Percentiles rank a stretch among this genome's conserved stretches.
phyloP scores from a whole-genome alignment of 192 early-diverging fungal species.

The Podila epigama region DNA sequence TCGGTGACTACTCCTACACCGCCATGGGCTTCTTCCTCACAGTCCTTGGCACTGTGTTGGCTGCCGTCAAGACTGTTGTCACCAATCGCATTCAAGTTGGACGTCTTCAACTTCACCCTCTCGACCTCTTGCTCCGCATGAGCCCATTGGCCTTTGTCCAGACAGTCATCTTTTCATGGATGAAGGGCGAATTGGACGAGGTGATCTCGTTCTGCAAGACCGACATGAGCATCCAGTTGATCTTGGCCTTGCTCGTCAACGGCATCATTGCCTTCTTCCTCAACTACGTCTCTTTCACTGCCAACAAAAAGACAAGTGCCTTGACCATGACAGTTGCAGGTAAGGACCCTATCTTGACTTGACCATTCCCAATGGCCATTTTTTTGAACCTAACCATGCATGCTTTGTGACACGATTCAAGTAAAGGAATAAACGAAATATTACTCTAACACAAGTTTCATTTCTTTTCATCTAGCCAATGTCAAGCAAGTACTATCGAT shows the following conservation, averaged over 20 bases:
- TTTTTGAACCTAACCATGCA: background rate
- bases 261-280: slow-evolving; percentile 86
- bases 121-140: slow-evolving; percentile 85
- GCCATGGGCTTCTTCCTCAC: slow-evolving; percentile 79
- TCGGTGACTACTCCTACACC: slow-evolving; percentile 83
- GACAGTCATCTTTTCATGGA: slow-evolving; percentile 66
- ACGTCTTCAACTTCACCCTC: slow-evolving; percentile 76
- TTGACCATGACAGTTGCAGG: slow-evolving; percentile 83
- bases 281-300: slow-evolving; percentile 85
- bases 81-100: slow-evolving; percentile 87
- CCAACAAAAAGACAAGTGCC: slow-evolving; percentile 87
- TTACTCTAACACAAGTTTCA: background rate
- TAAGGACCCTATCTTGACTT: background rate
- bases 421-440: background rate
- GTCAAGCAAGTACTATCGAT: slow-evolving; percentile 81
- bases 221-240: slow-evolving; percentile 52
- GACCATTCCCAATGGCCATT: background rate
- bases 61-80: slow-evolving; percentile 82
- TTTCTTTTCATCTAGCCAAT: slow-evolving; percentile 54
- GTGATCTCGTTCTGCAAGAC: slow-evolving; percentile 51
- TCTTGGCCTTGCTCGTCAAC: slow-evolving; percentile 72
- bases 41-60: slow-evolving; percentile 77
- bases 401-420: background rate
- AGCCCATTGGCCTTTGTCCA: slow-evolving; percentile 79
- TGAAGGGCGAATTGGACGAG: slow-evolving; percentile 69